Evolutionary conservation across 768 basidiomycete genomes (phyloP), one percentile per base, ranked within the genome.

Genomic region (Gloeophyllum trabeum): DNA sequence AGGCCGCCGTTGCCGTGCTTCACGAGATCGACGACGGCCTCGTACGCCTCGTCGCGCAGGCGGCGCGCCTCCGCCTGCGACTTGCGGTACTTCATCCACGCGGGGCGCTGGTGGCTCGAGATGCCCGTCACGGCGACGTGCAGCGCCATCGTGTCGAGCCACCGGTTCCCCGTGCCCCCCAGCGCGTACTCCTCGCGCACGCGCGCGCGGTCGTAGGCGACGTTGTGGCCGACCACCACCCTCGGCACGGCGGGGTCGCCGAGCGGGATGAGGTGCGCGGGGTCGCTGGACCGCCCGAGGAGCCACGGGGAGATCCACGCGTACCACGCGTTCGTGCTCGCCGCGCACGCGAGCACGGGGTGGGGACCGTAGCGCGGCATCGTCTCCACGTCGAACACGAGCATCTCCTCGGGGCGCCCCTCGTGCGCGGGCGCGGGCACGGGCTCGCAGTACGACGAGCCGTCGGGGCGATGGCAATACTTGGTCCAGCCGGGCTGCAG

Each of bases 251-350:
- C 46, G 6, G 75, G 59, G 41, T 71, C 61, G 1, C 88, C 86
- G 2, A 93, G 46, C 0, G 90, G 80, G 40, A 93, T 77, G 41
- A 94, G 66, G 23, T 93, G 88, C 24, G 64, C 60, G 1, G 60
- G 55, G 35, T 75, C 64, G 6, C 69, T 64, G 39, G 79, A 66
- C 49, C 74, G 68, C 12, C 73, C 75, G 3, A 92, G 69, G 6
- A 96, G 61, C 91, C 91, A 94, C 0, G 96, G 96, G 0, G 88
- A 92, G 47, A 96, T 76, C 93, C 96, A 99, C 3, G 76, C 76
- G 55, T 98, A 99, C 94, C 96, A 98, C 1, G 79, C 82, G 39
- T 77, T 78, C 19, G 72, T 67, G 4, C 90, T 81, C 1, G 76
- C 86, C 3, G 93, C 93, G 46, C 80, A 82, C 1, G 96, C 93